Base-by-base conservation (phyloP, 148 eudicot genomes). In the Dianthus caryophyllus region DNA sequence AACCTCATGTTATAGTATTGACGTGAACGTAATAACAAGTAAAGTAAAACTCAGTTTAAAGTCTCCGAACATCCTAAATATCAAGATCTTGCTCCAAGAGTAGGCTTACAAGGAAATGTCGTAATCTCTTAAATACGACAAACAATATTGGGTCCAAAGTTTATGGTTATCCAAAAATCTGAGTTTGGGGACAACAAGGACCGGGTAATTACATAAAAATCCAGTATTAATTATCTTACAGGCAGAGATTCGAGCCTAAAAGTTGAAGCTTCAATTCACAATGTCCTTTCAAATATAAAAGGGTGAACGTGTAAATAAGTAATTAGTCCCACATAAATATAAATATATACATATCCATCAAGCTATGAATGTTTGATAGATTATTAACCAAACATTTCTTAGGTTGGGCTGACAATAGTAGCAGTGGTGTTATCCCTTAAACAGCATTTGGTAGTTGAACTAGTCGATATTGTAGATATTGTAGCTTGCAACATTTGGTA, bases 121-220 rank as follows among this genome's bases (percentile, higher is more conserved):
- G 16, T 64, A 64, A 38, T 75, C 65, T 26, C 38, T 24, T 50
- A 18, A 20, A 44, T n/a, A n/a, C 9, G 56, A 47, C 27, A 64
- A n/a, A n/a, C n/a, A n/a, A n/a, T 14, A 63, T 63, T 55, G 73
- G 71, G 65, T 31, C 78, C 31, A 20, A 22, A 24, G 61, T 70
- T 70, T 50, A 49, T 65, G 71, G 55, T 59, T 50, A 64, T 65
- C 79, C 61, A 58, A 48, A 43, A 64, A 70, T 46, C 48, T 71
- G 68, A 9, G 36, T 67, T 60, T 71, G 68, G 71, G 41, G 68
- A 60, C 56, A 26, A 64, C 58, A 66, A 24, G 75, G 79, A 71
- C 72, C 79, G 71, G 67, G 64, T 50, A 51, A 22, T 60, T 53
- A 65, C 79, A 76, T 71, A n/a, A 68, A 71, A 51, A 66, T 53